A percentile compares a stretch with the other conserved stretches of the same genome.
These are phyloP conservation scores for Choiromyces venosus DNA, from an alignment of 495 filamentous ascomycete genomes.

Conservation along the genomic window DNA sequence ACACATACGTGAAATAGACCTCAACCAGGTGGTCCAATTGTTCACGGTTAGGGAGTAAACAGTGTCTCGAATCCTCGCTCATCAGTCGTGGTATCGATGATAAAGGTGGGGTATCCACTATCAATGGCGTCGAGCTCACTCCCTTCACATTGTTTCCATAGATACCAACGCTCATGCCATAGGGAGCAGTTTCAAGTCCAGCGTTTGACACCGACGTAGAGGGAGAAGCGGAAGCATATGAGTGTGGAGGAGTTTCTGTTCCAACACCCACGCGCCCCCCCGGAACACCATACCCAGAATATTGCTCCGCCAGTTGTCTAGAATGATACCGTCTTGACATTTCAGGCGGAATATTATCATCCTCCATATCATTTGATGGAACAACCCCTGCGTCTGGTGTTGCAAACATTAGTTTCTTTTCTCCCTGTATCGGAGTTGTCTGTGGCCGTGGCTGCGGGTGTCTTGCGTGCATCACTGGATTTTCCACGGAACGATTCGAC, in stretches of 20 bases:
- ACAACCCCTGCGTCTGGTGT: slow-evolving; percentile 5
- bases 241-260: slow-evolving; percentile 27
- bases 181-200: slow-evolving; percentile 16
- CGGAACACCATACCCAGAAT: slow-evolving; percentile 12
- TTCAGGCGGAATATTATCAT: slow-evolving; percentile 15
- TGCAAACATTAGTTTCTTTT: slow-evolving; percentile 27
- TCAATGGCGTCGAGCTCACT: slow-evolving; percentile 28
- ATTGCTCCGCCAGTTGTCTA: slow-evolving; percentile 21
- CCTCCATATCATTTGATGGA: slow-evolving; percentile 12
- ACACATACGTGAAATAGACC: slow-evolving; percentile 39
- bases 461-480: slow-evolving; percentile 16
- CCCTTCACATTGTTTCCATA: slow-evolving; percentile 19
- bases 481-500: slow-evolving; percentile 21
- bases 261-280: slow-evolving; percentile 16
- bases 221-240: slow-evolving; percentile 29
- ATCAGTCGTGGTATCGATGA: slow-evolving; percentile 23
- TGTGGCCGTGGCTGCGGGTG: slow-evolving; percentile 22
- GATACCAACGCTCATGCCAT: slow-evolving; percentile 4
- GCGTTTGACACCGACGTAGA: slow-evolving; percentile 30
- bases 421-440: slow-evolving; percentile 18
- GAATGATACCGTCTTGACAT: slow-evolving; percentile 20
- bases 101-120: slow-evolving; percentile 27
- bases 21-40: slow-evolving; percentile 24
- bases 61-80: slow-evolving; percentile 36
- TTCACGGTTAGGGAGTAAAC: slow-evolving; percentile 16